These are phyloP conservation scores for Hyaloscypha bicolor DNA, from an alignment of 495 filamentous ascomycete genomes.

Conservation along the genomic window DNA sequence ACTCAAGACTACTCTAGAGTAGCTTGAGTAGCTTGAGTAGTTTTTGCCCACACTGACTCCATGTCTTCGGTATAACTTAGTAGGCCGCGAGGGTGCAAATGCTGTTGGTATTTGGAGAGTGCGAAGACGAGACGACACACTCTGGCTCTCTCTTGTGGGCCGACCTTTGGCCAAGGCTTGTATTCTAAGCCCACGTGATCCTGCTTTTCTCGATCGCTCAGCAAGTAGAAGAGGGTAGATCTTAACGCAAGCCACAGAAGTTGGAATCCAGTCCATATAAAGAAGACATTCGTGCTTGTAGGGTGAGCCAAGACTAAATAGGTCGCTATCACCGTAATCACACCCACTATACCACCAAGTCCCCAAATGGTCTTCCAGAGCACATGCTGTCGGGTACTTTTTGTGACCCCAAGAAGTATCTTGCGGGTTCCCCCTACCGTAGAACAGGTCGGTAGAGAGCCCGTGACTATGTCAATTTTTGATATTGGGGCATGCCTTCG, in stretches of 20 bases:
- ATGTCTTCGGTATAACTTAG: too few species aligned
- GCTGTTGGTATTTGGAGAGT: too few species aligned
- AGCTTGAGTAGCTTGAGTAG: too few species aligned
- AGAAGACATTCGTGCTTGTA: background rate
- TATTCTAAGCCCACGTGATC: too few species aligned
- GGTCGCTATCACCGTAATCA: background rate
- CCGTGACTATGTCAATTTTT: slow-evolving; percentile 1
- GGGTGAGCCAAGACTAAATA: background rate
- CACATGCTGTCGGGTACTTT: background rate
- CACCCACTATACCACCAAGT: background rate
- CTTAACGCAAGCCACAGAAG: slow-evolving; percentile 1
- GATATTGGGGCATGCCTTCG: too few species aligned
- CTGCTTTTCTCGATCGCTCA: too few species aligned
- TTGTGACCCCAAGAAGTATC: slow-evolving; percentile 1
- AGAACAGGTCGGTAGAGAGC: background rate
- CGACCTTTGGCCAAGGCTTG: too few species aligned
- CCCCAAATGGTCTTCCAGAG: slow-evolving; percentile 8
- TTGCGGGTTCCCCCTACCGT: background rate
- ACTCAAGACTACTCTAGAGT: too few species aligned
- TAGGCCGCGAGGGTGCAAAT: too few species aligned
- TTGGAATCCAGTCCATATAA: slow-evolving; percentile 15
- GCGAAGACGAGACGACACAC: too few species aligned
- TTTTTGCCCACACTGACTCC: too few species aligned
- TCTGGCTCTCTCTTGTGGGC: too few species aligned
- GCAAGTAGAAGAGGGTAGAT: background rate